Base-by-base conservation (phyloP, 2,329 filamentous ascomycete genomes). In the Alternaria arborescens region DNA sequence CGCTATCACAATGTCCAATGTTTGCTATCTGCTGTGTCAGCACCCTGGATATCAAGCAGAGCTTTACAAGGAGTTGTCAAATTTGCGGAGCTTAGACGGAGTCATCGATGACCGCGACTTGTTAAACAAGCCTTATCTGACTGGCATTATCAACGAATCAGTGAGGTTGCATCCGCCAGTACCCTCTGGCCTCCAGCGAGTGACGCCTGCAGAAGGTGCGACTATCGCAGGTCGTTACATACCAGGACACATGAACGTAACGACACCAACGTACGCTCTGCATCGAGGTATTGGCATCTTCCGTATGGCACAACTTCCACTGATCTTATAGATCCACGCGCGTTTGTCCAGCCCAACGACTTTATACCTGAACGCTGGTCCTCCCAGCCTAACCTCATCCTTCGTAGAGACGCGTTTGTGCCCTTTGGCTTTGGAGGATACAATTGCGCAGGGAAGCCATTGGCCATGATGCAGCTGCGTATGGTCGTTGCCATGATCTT, bases 401-500 rank as follows among this genome's bases (percentile, higher is more conserved):
- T 66, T n/a, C 47, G 60, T 22, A 64, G 52, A 58, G 59, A 82
- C 40, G 90, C 90, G 0, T 93, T 91, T 76, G 90, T 88, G 61
- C 88, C 91, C 3, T 91, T 91, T 68, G 87, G 84, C 20, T 79
- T 90, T 60, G 89, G 89, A 0, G 84, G 87, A 0, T 81, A 89
- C 18, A 88, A 4, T 4, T 30, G 28, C 28, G 28, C 28, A 11
- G 28, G 28, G 8, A 30, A 30, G 28, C 28, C 28, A 11, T 30
- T 30, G 11, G 28, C 28, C 5, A 30, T 30, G 28, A 11, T 30
- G 28, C 28, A 30, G 28, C 28, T 30, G 1, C 28, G 28, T 2
- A 30, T 30, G 28, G 28, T 30, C 5, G 28, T 30, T 30, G 28
- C 28, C 28, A 30, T 30, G 28, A 30, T 30, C 28, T 30, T 30